Conservation (phyloP, 2,329 filamentous ascomycete genomes). For the Blumeriella jaapii region DNA sequence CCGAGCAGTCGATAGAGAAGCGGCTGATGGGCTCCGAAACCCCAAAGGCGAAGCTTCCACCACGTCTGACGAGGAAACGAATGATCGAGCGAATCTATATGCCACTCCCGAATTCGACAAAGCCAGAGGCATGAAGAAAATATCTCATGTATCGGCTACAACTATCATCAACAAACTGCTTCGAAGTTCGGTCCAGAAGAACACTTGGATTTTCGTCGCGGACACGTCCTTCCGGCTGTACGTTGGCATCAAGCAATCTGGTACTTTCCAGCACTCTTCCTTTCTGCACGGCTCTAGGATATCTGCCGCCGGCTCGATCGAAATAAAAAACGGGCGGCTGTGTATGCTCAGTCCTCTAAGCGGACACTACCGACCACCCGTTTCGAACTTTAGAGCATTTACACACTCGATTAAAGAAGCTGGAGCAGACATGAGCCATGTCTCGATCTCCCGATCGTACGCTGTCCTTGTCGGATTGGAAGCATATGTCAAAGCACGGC, state of each 20-base stretch:
- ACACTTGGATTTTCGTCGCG: conserved; percentile 89
- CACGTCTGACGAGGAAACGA: conserved; percentile 26
- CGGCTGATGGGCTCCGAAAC: conserved; percentile 14
- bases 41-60: conserved; percentile 24
- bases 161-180: conserved; percentile 70
- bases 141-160: conserved; percentile 57
- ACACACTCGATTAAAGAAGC: conserved; percentile 59
- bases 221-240: conserved; percentile 80
- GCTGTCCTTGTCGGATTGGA: conserved; percentile 74
- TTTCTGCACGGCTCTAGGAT: conserved; percentile 79
- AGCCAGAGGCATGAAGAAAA: conserved; percentile 46
- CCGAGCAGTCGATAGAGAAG: conserved; percentile 17
- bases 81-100: conserved; percentile 48
- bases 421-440: conserved; percentile 67
- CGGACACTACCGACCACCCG: conserved; percentile 76
- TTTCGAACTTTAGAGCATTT: conserved; percentile 70
- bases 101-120: conserved; percentile 51
- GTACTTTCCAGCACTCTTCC: conserved; percentile 82
- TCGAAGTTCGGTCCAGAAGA: conserved; percentile 68
- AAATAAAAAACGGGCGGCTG: conserved; percentile 72
- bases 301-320: conserved; percentile 72
- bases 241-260: conserved; percentile 79
- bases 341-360: conserved; percentile 57
- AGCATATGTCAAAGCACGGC: conserved; percentile 58
- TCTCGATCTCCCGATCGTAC: conserved; percentile 73